These are phyloP conservation scores for Peniophora sp. DNA, from an alignment of 1,284 basidiomycete species.

Conservation along the genomic window DNA sequence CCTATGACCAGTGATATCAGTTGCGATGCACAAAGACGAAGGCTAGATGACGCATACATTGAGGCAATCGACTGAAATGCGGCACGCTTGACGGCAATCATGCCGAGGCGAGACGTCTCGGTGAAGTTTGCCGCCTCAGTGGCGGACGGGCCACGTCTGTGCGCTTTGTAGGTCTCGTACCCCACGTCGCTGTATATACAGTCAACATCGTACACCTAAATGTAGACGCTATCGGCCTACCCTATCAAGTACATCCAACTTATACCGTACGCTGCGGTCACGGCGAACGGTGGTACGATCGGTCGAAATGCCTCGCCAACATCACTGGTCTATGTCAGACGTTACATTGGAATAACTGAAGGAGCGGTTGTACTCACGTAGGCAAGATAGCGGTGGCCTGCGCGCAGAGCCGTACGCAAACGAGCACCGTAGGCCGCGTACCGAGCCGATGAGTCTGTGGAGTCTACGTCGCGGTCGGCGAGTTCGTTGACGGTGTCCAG, in stretches of 20 bases:
- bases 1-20: slow-evolving; percentile 35
- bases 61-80: slow-evolving; percentile 87
- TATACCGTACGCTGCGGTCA: slow-evolving; percentile 80
- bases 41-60: slow-evolving; percentile 45
- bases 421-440: slow-evolving; percentile 78
- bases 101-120: slow-evolving; percentile 63
- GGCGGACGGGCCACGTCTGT: slow-evolving; percentile 63
- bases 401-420: slow-evolving; percentile 68
- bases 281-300: slow-evolving; percentile 71
- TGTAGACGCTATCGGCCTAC: slow-evolving; percentile 27
- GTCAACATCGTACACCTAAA: slow-evolving; percentile 1
- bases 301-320: slow-evolving; percentile 91
- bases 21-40: neutral
- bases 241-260: slow-evolving; percentile 77
- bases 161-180: slow-evolving; percentile 89
- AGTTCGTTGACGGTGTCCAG: slow-evolving; percentile 44
- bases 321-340: slow-evolving; percentile 64
- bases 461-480: slow-evolving; percentile 55
- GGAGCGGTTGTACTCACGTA: slow-evolving; percentile 48
- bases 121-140: slow-evolving; percentile 73
- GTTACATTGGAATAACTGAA: slow-evolving; percentile 11
- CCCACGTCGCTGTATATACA: slow-evolving; percentile 65
- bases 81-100: slow-evolving; percentile 71
- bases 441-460: slow-evolving; percentile 53
- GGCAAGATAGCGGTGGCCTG: slow-evolving; percentile 72